These are phyloP conservation scores for Rhinocladiella similis DNA, from an alignment of 2,329 filamentous ascomycete genomes.

Conservation along the genomic window DNA sequence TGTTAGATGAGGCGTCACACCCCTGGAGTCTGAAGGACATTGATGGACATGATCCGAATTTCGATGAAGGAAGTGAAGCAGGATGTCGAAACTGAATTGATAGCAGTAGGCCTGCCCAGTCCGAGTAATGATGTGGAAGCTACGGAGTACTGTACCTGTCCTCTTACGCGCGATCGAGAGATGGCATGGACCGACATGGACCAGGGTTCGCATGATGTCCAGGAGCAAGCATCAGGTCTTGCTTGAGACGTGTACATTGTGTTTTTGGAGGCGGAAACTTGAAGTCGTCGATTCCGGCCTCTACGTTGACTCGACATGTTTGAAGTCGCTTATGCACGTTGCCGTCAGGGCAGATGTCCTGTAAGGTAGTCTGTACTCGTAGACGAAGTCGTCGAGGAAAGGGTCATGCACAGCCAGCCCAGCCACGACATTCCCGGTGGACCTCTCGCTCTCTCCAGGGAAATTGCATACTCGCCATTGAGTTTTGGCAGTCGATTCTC, in stretches of 20 bases:
- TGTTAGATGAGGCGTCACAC: not conserved
- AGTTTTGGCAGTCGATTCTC: not conserved
- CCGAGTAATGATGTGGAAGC: not conserved
- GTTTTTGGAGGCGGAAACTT: not conserved
- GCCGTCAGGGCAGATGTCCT: not conserved
- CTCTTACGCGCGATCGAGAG: not conserved
- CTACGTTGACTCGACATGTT: not conserved
- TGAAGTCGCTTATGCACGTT: not conserved
- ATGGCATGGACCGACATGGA: not conserved
- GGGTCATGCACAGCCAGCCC: not conserved
- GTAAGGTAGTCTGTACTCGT: too few relatives aligned
- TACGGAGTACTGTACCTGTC: not conserved
- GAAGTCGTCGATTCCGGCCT: too few relatives aligned
- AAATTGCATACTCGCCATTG: not conserved
- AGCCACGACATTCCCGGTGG: not conserved
- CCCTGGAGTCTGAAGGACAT: constrained; percentile 1
- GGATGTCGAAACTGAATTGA: not conserved
- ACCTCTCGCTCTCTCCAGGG: not conserved
- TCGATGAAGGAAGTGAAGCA: not conserved
- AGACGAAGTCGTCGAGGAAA: not conserved
- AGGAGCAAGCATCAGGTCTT: not conserved
- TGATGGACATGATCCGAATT: too few relatives aligned
- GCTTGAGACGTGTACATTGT: not conserved
- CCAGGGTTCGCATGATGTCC: not conserved
- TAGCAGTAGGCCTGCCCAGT: not conserved